Percentiles rank a stretch among this genome's conserved stretches.
phyloP scores from a whole-genome alignment of 345 rosid species.

The Psidium guajava region DNA sequence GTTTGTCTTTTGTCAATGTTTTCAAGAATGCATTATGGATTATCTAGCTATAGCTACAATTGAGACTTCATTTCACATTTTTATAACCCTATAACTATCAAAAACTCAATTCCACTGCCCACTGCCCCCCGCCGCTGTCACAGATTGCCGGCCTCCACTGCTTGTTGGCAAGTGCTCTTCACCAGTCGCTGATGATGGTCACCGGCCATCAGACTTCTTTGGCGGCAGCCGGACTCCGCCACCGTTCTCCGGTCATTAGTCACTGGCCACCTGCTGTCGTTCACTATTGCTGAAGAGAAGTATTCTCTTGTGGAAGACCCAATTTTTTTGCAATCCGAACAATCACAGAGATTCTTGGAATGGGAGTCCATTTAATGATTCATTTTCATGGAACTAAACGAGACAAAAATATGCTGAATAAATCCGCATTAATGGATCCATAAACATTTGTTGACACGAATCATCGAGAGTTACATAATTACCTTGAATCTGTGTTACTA shows the following conservation, averaged over 20 bases:
- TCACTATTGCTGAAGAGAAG: neutral
- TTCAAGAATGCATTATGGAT: neutral
- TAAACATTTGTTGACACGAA: neutral
- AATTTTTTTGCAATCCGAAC: neutral
- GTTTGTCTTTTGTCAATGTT: neutral
- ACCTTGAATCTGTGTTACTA: neutral
- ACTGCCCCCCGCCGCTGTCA: neutral
- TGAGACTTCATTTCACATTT: neutral
- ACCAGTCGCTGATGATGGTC: too few species aligned
- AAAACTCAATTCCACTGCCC: neutral
- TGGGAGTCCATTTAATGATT: neutral
- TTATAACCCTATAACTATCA: neutral
- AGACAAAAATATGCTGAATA: neutral
- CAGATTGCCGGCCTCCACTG: neutral
- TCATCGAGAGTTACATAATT: neutral
- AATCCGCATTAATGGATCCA: neutral
- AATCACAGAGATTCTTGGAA: neutral
- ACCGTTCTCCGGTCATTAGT: neutral
- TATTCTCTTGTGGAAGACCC: neutral
- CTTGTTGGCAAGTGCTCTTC: neutral
- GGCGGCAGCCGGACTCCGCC: neutral
- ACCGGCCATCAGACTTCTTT: neutral
- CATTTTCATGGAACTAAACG: neutral
- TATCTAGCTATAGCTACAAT: neutral
- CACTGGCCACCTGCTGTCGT: rapidly evolving